These are phyloP conservation scores for Leccinum solheimii DNA, from an alignment of 1,284 basidiomycete species.

Conservation along the genomic window DNA sequence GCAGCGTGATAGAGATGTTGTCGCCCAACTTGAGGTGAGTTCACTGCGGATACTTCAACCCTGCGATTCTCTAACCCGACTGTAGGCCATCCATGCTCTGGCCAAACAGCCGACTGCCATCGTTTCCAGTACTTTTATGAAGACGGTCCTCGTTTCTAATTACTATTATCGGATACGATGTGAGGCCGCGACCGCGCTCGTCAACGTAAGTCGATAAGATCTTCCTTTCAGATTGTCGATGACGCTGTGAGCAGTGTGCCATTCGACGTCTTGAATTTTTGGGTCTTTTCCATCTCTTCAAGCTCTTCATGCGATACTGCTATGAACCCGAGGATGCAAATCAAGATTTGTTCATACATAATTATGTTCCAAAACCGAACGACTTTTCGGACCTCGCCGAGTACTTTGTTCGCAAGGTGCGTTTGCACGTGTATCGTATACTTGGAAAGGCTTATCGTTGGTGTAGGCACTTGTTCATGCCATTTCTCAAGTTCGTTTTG, in stretches of 20 bases:
- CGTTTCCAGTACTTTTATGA: slow-evolving; percentile 90
- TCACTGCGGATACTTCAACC: background rate
- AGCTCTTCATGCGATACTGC: slow-evolving; percentile 92
- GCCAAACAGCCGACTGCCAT: slow-evolving; percentile 83
- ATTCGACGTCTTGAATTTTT: slow-evolving; percentile 79
- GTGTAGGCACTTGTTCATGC: slow-evolving; percentile 73
- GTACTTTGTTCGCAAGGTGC: slow-evolving; percentile 92
- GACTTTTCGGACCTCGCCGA: slow-evolving; percentile 91
- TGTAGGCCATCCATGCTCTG: slow-evolving; percentile 82
- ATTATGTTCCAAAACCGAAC: slow-evolving; percentile 89
- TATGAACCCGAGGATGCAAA: slow-evolving; percentile 80
- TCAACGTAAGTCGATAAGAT: slow-evolving; percentile 64
- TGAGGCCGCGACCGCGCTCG: slow-evolving; percentile 88
- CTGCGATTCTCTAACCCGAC: slow-evolving; percentile 8
- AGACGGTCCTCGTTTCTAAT: slow-evolving; percentile 92
- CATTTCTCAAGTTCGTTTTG: slow-evolving; percentile 83
- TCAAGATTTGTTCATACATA: slow-evolving; percentile 80
- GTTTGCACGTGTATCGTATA: slow-evolving; percentile 8
- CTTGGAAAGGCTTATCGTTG: slow-evolving; percentile 7
- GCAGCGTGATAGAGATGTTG: slow-evolving; percentile 96
- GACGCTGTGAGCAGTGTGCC: slow-evolving; percentile 60
- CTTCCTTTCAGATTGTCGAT: slow-evolving; percentile 8
- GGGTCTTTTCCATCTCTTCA: slow-evolving; percentile 94
- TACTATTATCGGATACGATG: slow-evolving; percentile 98
- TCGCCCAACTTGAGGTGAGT: slow-evolving; percentile 91